Percentiles rank a stretch among this genome's conserved stretches.
Evolutionary conservation across 2,329 filamentous ascomycete species (phyloP).

Genomic region (Penicillium sp.): DNA sequence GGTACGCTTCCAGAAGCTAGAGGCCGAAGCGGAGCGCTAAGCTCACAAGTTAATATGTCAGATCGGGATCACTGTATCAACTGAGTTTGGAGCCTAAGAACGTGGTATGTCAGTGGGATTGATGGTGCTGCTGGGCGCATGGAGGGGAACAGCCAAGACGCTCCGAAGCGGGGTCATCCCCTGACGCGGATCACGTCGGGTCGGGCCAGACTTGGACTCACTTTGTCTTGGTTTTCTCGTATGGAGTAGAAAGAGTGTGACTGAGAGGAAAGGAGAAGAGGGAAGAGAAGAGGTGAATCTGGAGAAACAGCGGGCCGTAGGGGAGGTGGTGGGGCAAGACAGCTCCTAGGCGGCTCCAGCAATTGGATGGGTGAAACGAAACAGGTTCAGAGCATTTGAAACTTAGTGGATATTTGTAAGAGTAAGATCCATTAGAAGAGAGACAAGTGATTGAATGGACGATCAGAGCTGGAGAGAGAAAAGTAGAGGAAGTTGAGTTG

Average conservation of each 20-base stretch:
- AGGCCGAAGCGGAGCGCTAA: background rate
- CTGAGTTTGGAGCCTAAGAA: constrained; percentile 1
- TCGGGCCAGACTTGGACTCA: background rate
- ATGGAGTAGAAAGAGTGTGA: background rate
- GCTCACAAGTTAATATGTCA: background rate
- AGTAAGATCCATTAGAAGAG: background rate
- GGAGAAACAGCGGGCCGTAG: constrained; percentile 12
- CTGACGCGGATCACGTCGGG: constrained; percentile 5
- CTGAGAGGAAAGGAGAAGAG: background rate
- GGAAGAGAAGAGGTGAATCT: constrained; percentile 5
- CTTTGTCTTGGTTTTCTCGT: background rate
- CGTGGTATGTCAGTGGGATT: constrained; percentile 8
- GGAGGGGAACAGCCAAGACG: constrained; percentile 4
- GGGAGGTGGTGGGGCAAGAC: constrained; percentile 6
- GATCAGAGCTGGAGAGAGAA: background rate
- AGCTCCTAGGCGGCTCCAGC: constrained; percentile 7
- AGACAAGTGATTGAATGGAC: background rate
- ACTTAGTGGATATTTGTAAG: background rate
- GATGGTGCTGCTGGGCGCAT: constrained; percentile 6
- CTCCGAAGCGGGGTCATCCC: constrained; percentile 9
- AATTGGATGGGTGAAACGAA: constrained; percentile 6
- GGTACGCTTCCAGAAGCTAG: constrained; percentile 1
- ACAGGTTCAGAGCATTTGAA: background rate
- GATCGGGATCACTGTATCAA: background rate
- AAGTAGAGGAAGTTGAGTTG: background rate